Conservation (phyloP, 345 rosid genomes). For the Clausena lansium region DNA sequence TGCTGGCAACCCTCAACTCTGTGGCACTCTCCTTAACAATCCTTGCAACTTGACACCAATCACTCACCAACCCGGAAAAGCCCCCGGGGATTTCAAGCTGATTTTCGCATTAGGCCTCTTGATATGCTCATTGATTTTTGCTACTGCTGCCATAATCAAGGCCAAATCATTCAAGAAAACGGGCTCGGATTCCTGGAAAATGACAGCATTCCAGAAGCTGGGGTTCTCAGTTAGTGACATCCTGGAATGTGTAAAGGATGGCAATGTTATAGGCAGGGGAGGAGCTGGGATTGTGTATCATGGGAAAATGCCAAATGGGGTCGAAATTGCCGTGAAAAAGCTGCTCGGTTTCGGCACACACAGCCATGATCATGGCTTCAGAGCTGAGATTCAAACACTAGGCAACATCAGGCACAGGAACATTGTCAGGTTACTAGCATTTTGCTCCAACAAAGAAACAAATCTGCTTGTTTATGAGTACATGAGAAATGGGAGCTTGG, state of each 20-base stretch:
- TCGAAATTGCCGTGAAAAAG: constrained; percentile 64
- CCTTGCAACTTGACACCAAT: constrained; percentile 39
- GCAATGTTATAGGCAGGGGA: constrained; percentile 65
- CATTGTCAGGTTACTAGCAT: constrained; percentile 63
- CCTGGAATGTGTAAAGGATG: constrained; percentile 62
- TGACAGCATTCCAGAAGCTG: constrained; percentile 66
- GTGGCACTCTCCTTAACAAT: constrained; percentile 41
- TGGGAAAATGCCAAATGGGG: constrained; percentile 56
- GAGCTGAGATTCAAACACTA: constrained; percentile 62
- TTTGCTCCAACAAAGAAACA: constrained; percentile 60
- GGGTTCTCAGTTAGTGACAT: constrained; percentile 49
- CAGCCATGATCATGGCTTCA: constrained; percentile 55
- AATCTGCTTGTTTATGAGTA: constrained; percentile 67
- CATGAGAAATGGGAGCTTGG: constrained; percentile 72
- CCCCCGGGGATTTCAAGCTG: constrained; percentile 41
- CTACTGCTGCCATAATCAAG: constrained; percentile 45
- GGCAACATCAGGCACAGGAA: constrained; percentile 71
- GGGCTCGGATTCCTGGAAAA: constrained; percentile 41
- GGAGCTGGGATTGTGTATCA: constrained; percentile 72
- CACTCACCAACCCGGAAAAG: constrained; percentile 26
- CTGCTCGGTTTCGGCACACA: constrained; percentile 44
- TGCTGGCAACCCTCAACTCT: constrained; percentile 57
- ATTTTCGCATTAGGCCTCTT: constrained; percentile 55
- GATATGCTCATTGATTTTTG: constrained; percentile 45
- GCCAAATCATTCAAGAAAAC: constrained; percentile 40